Conservation (phyloP, 345 rosid genomes). For the Euphorbia tirucalli region DNA sequence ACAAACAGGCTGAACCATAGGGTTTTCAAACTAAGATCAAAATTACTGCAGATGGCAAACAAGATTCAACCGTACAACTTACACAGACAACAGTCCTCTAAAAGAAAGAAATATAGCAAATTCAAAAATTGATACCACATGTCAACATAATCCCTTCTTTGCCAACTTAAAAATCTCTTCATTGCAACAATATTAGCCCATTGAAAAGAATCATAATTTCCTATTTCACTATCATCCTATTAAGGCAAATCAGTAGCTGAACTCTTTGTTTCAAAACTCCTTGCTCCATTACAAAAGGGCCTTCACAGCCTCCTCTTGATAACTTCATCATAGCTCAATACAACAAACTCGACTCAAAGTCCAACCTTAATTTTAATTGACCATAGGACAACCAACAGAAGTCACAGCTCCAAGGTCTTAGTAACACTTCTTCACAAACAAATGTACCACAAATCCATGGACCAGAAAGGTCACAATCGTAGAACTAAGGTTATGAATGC, state of each 20-base stretch:
- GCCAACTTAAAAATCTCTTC: neutral
- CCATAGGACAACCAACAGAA: neutral
- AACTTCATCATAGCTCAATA: neutral
- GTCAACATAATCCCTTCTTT: neutral
- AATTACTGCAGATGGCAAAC: neutral
- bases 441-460: neutral
- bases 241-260: neutral
- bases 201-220: neutral
- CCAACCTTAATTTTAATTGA: neutral
- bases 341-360: neutral
- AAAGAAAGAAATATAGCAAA: neutral
- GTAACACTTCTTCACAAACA: neutral
- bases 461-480: neutral
- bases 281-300: neutral
- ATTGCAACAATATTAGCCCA: neutral
- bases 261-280: neutral
- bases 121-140: neutral
- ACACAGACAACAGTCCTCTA: neutral
- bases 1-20: neutral
- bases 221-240: neutral
- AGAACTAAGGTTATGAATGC: neutral
- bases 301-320: neutral
- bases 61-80: neutral
- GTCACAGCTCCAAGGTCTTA: neutral
- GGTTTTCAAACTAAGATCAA: neutral